A percentile compares a stretch with the other conserved stretches of the same genome.
Conservation (phyloP, 257 asterid genomes). For the Plantago elongata region DNA sequence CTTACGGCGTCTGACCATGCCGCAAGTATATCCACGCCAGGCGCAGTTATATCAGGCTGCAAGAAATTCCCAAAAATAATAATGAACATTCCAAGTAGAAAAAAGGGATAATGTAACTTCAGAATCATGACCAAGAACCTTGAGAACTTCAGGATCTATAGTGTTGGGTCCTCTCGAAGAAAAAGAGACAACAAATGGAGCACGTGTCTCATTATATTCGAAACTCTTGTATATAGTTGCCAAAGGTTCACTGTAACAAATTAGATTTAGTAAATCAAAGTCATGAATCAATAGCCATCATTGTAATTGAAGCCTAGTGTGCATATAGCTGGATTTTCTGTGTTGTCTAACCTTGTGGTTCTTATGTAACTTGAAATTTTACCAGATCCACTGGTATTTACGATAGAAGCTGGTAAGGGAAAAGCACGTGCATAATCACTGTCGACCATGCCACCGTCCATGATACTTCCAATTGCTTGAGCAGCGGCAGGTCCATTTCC, state of each 20-base stretch:
- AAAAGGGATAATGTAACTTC: background rate
- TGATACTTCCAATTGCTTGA: slow-evolving; percentile 45
- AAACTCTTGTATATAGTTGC: slow-evolving; percentile 36
- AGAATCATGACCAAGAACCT: slow-evolving; percentile 27
- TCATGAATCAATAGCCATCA: background rate
- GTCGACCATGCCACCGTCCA: slow-evolving; percentile 17
- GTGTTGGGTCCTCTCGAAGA: slow-evolving; percentile 71
- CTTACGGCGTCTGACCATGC: slow-evolving; percentile 57
- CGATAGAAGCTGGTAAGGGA: slow-evolving; percentile 43
- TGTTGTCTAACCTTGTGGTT: slow-evolving; percentile 27
- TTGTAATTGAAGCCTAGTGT: background rate
- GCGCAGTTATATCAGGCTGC: slow-evolving; percentile 49
- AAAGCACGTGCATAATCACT: slow-evolving; percentile 38
- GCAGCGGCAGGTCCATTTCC: slow-evolving; percentile 24
- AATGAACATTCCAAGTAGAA: slow-evolving; percentile 2
- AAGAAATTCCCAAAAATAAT: background rate
- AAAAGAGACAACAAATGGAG: slow-evolving; percentile 58
- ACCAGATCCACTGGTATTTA: slow-evolving; percentile 30
- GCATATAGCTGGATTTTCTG: background rate
- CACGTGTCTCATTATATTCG: slow-evolving; percentile 21
- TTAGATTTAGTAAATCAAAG: background rate
- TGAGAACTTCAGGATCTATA: slow-evolving; percentile 40
- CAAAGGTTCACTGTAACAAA: slow-evolving; percentile 31
- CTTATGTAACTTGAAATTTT: slow-evolving; percentile 31
- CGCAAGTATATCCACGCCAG: slow-evolving; percentile 64